Base-by-base conservation (phyloP, 495 filamentous ascomycete genomes). In the Cudoniella acicularis region DNA sequence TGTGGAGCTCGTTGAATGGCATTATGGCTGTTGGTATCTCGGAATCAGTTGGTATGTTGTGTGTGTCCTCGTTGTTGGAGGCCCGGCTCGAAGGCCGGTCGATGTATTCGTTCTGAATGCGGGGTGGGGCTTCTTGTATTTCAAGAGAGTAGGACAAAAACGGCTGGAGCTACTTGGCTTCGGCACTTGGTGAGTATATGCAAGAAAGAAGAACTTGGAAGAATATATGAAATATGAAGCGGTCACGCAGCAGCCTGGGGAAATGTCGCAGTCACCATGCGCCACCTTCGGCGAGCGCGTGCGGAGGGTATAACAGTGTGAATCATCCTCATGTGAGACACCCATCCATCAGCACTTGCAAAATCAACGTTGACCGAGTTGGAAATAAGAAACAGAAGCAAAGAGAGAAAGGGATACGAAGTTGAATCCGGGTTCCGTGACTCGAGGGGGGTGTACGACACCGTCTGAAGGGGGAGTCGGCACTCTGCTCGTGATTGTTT, bases 51-150 rank as follows among this genome's bases (percentile, higher is more conserved):
- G 23, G 10, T 40, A 6, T 21, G 23, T 18, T 49, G 26, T 41
- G 25, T 1, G 6, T 13, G 21, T 50, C 23, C 8, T 17, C 13
- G 13, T 9, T 4, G n/a, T 47, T 24, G 16, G 45, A 43, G 16
- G 41, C 27, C 64, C 64, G 64, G 64, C 64, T 63, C 64, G 36
- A 26, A 22, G 60, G 64, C 64, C 64, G 64, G 64, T 58, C 60
- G 59, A 60, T 63, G 54, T 58, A 52, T 56, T 43, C 16, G 51
- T 0, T 46, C 16, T 50, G 17, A 25, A 50, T 49, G 40, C 45
- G 46, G 24, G 42, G 24, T 24, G 16, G 13, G 26, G 40, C 10
- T 40, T 4, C 18, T n/a, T 17, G 11, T 26, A 10, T 26, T 9
- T 4, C 20, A n/a, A 47, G 43, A n/a, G 17, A 17, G 20, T 47